phyloP scores from a whole-genome alignment of 371 early-diverging fungal species.

The Mortierella sp. region DNA sequence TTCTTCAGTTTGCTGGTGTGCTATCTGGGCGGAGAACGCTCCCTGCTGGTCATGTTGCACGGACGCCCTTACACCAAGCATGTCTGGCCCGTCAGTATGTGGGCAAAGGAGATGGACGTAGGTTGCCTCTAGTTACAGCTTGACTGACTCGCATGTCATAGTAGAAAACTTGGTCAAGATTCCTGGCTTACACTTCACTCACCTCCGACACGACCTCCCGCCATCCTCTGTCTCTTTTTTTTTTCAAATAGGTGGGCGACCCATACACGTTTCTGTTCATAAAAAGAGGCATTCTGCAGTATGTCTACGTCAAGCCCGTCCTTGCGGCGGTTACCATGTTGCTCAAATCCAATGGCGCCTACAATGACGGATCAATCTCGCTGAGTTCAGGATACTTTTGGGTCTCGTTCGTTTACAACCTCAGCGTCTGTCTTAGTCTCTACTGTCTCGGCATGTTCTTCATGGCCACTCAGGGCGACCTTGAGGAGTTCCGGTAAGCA shows the following conservation, averaged over 20 bases:
- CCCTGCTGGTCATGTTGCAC: conserved; percentile 82
- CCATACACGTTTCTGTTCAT: conserved; percentile 91
- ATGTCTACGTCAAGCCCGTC: conserved; percentile 91
- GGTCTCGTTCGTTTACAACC: conserved; percentile 87
- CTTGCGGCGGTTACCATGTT: conserved; percentile 86
- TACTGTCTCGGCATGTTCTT: conserved; percentile 94
- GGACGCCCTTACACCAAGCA: conserved; percentile 83
- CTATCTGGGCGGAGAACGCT: conserved; percentile 95
- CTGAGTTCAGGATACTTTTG: conserved; percentile 84
- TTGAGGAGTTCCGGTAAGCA: conserved; percentile 80
- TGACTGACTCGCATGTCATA: neutral
- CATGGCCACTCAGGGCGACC: conserved; percentile 85
- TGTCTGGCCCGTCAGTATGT: conserved; percentile 87
- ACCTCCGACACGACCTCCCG: neutral
- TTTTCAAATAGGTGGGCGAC: conserved; percentile 76
- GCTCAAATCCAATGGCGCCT: conserved; percentile 79
- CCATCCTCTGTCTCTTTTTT: neutral
- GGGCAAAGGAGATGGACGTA: conserved; percentile 84
- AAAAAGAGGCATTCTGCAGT: conserved; percentile 94
- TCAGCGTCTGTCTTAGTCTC: conserved; percentile 86
- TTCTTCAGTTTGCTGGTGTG: conserved; percentile 92
- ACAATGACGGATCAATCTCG: conserved; percentile 87
- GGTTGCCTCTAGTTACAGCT: conserved; percentile 6
- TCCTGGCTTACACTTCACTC: neutral
- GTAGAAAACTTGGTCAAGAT: neutral